phyloP scores from a whole-genome alignment of 2,329 filamentous ascomycete species.

The Gaeumannomyces sp. region DNA sequence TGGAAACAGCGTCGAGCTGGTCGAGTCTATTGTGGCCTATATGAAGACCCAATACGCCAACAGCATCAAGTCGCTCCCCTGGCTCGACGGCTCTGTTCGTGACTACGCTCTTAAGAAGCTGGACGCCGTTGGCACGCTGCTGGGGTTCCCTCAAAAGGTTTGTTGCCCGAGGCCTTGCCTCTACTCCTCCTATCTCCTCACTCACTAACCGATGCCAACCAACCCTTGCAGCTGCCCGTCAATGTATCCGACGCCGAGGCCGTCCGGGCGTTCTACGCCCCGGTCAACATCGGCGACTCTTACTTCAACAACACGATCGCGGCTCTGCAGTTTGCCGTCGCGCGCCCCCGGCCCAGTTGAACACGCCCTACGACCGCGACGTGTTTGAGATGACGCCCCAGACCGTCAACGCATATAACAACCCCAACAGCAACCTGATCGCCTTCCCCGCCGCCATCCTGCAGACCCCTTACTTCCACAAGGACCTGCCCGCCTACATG shows the following conservation, averaged over 20 bases:
- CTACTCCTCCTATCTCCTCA: not conserved
- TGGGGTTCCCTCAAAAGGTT: slow-evolving; percentile 36
- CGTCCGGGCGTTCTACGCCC: slow-evolving; percentile 46
- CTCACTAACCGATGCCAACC: not conserved
- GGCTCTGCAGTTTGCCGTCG: slow-evolving; percentile 38
- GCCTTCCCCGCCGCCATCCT: slow-evolving; percentile 62
- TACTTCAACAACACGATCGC: slow-evolving; percentile 53
- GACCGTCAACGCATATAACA: slow-evolving; percentile 59
- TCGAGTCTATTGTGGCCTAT: slow-evolving; percentile 51
- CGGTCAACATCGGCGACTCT: slow-evolving; percentile 40
- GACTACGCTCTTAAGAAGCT: slow-evolving; percentile 55
- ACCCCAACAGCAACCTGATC: slow-evolving; percentile 56
- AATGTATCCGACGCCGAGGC: slow-evolving; percentile 42
- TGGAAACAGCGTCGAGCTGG: slow-evolving; percentile 47
- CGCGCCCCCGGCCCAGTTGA: slow-evolving; percentile 46
- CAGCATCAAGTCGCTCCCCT: slow-evolving; percentile 31
- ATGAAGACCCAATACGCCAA: slow-evolving; percentile 49
- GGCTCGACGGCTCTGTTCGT: slow-evolving; percentile 56
- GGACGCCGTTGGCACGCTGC: slow-evolving; percentile 57
- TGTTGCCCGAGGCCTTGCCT: not conserved
- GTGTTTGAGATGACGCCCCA: slow-evolving; percentile 56
- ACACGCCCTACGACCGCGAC: slow-evolving; percentile 52
- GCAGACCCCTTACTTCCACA: slow-evolving; percentile 57
- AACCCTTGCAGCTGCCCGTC: slow-evolving; percentile 48
- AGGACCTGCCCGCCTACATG: slow-evolving; percentile 44